These are phyloP conservation scores for Alternaria dauci DNA, from an alignment of 2,329 filamentous ascomycete species.

Conservation along the genomic window DNA sequence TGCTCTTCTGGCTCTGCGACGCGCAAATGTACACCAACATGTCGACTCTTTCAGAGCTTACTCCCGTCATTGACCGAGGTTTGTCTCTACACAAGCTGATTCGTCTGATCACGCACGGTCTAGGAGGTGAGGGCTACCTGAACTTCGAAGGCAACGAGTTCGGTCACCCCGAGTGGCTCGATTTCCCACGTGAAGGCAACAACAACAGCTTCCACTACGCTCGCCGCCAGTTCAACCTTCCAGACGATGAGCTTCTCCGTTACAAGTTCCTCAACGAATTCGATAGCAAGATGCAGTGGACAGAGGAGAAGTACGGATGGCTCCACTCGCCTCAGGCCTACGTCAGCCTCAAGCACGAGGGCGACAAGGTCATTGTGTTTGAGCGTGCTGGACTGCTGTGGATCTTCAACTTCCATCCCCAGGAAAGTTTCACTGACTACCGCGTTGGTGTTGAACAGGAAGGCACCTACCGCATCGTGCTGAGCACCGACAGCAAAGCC, in stretches of 20 bases:
- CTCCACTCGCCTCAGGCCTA: constrained; percentile 85
- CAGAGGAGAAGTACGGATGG: constrained; percentile 92
- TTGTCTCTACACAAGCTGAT: constrained; percentile 98
- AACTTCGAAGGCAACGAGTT: constrained; percentile 99
- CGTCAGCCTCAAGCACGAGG: constrained; percentile 91
- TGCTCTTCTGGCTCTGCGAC: constrained; percentile 98
- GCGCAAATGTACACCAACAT: constrained; percentile 98
- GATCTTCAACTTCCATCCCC: constrained; percentile 95
- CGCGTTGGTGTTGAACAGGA: constrained; percentile 84
- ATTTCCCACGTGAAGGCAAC: constrained; percentile 95
- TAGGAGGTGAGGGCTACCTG: constrained; percentile 95
- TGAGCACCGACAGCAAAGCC: constrained; percentile 79
- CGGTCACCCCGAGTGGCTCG: constrained; percentile 97
- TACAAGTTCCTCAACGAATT: constrained; percentile 95
- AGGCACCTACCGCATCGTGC: constrained; percentile 85
- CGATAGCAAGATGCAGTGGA: constrained; percentile 87
- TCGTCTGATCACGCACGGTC: constrained; percentile 85
- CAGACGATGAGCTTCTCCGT: constrained; percentile 83
- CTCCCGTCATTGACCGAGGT: constrained; percentile 86
- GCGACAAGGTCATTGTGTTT: constrained; percentile 94
- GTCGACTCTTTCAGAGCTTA: constrained; percentile 85
- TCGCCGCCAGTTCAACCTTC: constrained; percentile 89
- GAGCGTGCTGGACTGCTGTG: constrained; percentile 90
- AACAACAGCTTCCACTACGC: constrained; percentile 94
- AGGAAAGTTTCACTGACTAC: constrained; percentile 88